These are phyloP conservation scores for Eutrema japonicum DNA, from an alignment of 345 rosid genomes.

Conservation along the genomic window DNA sequence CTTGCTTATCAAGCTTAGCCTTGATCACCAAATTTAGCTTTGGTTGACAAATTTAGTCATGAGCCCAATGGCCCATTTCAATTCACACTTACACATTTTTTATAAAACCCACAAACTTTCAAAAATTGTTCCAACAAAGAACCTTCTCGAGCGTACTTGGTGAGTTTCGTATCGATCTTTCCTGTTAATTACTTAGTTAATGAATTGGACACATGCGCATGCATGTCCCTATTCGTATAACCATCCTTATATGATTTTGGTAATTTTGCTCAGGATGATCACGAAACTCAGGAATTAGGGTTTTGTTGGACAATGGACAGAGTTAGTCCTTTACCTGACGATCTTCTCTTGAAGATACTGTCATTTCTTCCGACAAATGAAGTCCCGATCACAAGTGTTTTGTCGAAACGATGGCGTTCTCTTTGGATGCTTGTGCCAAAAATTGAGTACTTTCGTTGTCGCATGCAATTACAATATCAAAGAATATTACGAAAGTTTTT, in stretches of 20 bases:
- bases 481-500: neutral
- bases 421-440: constrained; percentile 19
- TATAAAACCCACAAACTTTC: no score
- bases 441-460: neutral
- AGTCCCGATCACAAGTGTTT: constrained; percentile 19
- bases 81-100: no score
- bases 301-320: constrained; percentile 14
- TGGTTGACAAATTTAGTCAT: no score
- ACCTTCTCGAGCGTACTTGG: neutral
- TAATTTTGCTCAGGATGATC: neutral
- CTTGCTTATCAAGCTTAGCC: no score
- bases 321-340: constrained; percentile 4
- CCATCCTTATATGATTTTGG: neutral
- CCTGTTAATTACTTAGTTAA: neutral
- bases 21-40: no score
- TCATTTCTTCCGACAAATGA: constrained; percentile 1
- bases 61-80: no score
- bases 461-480: neutral
- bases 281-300: neutral
- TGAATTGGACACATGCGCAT: neutral
- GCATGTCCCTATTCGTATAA: constrained; percentile 2
- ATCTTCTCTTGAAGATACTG: constrained; percentile 14
- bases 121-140: no score
- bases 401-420: constrained; percentile 11
- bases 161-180: neutral